Base-by-base conservation (phyloP, 345 rosid genomes). In the Carallia brachiata region DNA sequence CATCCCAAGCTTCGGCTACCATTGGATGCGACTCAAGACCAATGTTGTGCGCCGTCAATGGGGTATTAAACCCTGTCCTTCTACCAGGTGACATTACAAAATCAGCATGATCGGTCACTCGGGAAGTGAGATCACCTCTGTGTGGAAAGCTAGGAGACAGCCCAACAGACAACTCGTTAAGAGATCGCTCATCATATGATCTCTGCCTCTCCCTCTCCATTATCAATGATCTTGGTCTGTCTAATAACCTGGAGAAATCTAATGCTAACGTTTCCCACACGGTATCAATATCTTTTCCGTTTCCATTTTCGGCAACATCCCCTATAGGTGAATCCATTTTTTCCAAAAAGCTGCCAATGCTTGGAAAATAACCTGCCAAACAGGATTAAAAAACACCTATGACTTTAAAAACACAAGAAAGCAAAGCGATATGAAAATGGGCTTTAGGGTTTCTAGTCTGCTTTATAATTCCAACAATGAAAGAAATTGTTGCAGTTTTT, bases 1-100 rank as follows among this genome's bases (percentile, higher is more conserved):
- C 91, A 50, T 88, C 94, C 97, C 97, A 90, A 60, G 96, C 97
- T 74, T 95, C 97, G 27, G 83, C 84, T 27, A 92, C 84, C 78
- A 80, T 77, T 1, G 94, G 97, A 81, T 88, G 96, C 7, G 87
- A 67, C 58, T 89, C 96, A 60, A 78, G 79, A 47, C 77, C 85
- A 44, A 47, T 15, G 18, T 67, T 15, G 18, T 67, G 74, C 36
- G 83, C 77, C 75, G 16, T 13, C 4, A 79, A 71, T 47, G 98
- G 97, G 28, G 93, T 87, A 76, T 80, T 85, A 39, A 82, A 82
- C 15, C 89, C 92, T 58, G 96, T 89, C 84, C 86, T 80, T 62
- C 75, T 76, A 53, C 85, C 82, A 0, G 98, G 96, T 1, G 98
- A 88, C 62, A 27, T 36, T 36, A 79, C 60, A 31, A 18, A 47